Conservation (phyloP, 2,329 filamentous ascomycete species). For the Thermochaetoides dissita region DNA sequence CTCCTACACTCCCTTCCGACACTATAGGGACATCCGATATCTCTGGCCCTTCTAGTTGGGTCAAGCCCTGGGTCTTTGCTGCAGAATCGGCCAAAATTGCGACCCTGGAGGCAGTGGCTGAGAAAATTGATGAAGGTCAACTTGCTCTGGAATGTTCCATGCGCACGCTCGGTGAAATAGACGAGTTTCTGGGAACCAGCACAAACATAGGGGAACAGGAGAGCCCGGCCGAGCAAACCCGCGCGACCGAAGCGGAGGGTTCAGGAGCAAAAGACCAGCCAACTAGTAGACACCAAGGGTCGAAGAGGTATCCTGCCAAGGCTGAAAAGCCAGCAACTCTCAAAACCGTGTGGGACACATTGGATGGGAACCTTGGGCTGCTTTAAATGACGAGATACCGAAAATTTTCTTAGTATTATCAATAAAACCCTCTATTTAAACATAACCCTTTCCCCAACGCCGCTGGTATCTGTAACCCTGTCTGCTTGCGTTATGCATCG, state of each 20-base stretch:
- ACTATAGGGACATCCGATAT: background rate
- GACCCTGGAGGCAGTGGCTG: conserved; percentile 43
- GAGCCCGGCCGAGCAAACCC: too few relatives aligned
- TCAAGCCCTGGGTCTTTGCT: conserved; percentile 46
- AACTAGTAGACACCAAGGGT: conserved; percentile 13
- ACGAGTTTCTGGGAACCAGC: conserved; percentile 29
- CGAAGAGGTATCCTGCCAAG: conserved; percentile 12
- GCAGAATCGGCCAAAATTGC: conserved; percentile 46
- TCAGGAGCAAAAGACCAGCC: conserved; percentile 23
- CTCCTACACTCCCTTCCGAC: too few relatives aligned
- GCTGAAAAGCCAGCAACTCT: conserved; percentile 7
- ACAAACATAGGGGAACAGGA: too few relatives aligned
- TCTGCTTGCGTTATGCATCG: background rate
- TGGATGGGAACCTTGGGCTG: conserved; percentile 41
- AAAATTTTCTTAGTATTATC: too few relatives aligned
- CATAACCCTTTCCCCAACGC: conserved; percentile 6
- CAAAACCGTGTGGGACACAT: conserved; percentile 33
- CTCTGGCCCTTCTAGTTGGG: conserved; percentile 27
- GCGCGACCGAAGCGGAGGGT: conserved; percentile 16
- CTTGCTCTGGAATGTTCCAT: conserved; percentile 40
- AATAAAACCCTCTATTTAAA: background rate
- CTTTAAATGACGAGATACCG: conserved; percentile 1
- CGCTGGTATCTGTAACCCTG: conserved; percentile 2
- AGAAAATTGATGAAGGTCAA: conserved; percentile 46
- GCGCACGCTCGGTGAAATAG: conserved; percentile 33